Base-by-base conservation (phyloP, 768 basidiomycete genomes). In the Boletus eberwhitei region DNA sequence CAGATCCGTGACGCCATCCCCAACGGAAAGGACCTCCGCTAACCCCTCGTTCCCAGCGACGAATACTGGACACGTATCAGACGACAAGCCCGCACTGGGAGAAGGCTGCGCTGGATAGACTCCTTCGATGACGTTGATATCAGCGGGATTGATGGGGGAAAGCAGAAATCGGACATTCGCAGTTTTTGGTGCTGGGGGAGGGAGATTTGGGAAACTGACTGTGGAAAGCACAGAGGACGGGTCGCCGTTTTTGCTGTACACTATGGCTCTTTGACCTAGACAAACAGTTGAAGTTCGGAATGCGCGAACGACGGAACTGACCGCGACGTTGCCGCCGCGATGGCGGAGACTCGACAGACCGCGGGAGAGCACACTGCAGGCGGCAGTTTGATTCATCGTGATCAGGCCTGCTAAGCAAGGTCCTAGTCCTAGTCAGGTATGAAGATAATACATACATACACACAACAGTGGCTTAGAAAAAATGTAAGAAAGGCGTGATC, bases 41-140 rank as follows among this genome's bases (percentile, higher is more conserved):
- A 90, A 66, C 3, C 88, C 90, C 65, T 93, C 90, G 57, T 90
- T 90, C 8, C 90, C 91, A 29, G 77, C 85, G 5, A 92, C 75
- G 59, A 77, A 87, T 7, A 84, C 72, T 8, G 77, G 67, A 16
- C 73, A 47, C 1, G 64, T 70, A 11, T 61, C 54, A 4, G 71
- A 65, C 14, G 70, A 64, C 48, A 82, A 59, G 48, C 73, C 67
- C 13, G 74, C 65, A 13, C 68, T 65, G 26, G 69, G 72, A 8
- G 59, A 65, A 0, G 88, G 87, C 55, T 81, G 84, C 9, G 79
- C 65, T 0, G 91, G 91, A 63, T 92, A 93, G n/a, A 88, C 81
- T 16, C 90, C 90, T 66, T 92, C 85, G 35, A 92, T 77, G 52
- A 87, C 85, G 56, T 91, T 92, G 65, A 90, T 68, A 57, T 93